Base-by-base conservation (phyloP, 257 asterid species). In the Solanum sejunctum region DNA sequence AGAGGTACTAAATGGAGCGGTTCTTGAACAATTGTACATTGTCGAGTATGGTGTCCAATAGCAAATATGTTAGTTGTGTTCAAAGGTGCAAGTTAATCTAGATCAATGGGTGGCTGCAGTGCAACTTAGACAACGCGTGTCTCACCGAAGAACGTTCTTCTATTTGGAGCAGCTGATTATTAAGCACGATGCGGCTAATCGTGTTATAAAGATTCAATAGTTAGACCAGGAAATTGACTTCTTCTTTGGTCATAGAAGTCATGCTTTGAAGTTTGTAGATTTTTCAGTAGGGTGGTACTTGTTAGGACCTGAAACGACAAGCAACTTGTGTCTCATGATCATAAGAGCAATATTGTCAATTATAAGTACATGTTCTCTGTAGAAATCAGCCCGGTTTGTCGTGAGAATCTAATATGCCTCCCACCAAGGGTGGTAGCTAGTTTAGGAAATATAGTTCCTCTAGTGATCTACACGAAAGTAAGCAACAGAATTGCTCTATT, bases 81-180 rank as follows among this genome's bases (percentile, higher is more conserved):
- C 92, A 6, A 86, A 88, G 86, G 90, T 88, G 66, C 88, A 86
- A 28, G 92, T 90, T 39, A 92, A 92, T 80, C 95, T 93, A 10
- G 95, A 92, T 84, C 93, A 90, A 69, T 92, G 95, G 95, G 89
- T 92, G 17, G 93, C 92, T 60, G 91, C 89, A 1, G 95, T 92
- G 58, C 95, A 90, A 23, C 86, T 90, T 47, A 83, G 95, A 49
- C 93, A 90, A 79, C 93, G 90, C 17, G 93, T 91, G 54, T 85
- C 93, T 86, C 95, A 92, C 80, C 85, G 93, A 41, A 88, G 92
- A 10, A 89, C 93, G 3, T 91, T 92, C 84, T 92, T 92, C 88
- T 91, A 88, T 84, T 87, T 92, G 63, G 93, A 91, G 88, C 95
- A 91, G 90, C 91, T 91, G 20, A 91, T 92, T 77, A 91, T 92